Base-by-base conservation (phyloP, 768 basidiomycete genomes). In the Auriculariales sp. region DNA sequence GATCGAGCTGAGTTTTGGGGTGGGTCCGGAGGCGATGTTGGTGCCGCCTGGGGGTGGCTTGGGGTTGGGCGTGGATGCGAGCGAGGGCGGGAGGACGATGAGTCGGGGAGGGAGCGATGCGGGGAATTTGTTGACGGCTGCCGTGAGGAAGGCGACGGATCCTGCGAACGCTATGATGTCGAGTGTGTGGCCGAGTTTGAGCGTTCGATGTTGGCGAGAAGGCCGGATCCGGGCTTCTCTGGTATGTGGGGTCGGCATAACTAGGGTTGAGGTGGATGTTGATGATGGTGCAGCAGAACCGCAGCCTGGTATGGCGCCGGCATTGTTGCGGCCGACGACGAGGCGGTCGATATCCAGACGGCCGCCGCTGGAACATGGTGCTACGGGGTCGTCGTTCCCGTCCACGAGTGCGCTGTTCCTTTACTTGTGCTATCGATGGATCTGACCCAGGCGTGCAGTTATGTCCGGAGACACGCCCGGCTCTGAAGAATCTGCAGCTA, bases 1-100 rank as follows among this genome's bases (percentile, higher is more conserved):
- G 90, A 82, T 88, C 7, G 86, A 88, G 61, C 62, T 88, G 30
- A 12, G 22, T 5, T 15, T 44, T 12, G 39, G 39, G 9, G 39
- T 44, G 4, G 39, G 39, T 15, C 19, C 17, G 15, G 22, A 25
- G 9, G 39, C 27, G 7, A 4, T 44, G 3, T 12, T 25, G 17
- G 22, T 25, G 6, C 17, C 19, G 39, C 39, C 35, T 9, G 35
- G 22, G 35, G 35, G 19, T 25, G 6, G 22, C 39, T 44, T 44
- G 14, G 19, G 6, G 22, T 24, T 19, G 39, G 19, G 12, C 15
- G 39, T 15, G 19, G 39, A 44, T 19, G 1, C 35, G n/a, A 36
- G 39, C 39, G 39, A 44, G 19, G 39, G 39, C 39, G 39, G 39
- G 12, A 25, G 19, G 10, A 44, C 39, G 24, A 44, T 44, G 39